Evolutionary conservation across 257 asterid species (phyloP), one percentile per base, ranked within the genome.

Genomic region (Salvia splendens): DNA sequence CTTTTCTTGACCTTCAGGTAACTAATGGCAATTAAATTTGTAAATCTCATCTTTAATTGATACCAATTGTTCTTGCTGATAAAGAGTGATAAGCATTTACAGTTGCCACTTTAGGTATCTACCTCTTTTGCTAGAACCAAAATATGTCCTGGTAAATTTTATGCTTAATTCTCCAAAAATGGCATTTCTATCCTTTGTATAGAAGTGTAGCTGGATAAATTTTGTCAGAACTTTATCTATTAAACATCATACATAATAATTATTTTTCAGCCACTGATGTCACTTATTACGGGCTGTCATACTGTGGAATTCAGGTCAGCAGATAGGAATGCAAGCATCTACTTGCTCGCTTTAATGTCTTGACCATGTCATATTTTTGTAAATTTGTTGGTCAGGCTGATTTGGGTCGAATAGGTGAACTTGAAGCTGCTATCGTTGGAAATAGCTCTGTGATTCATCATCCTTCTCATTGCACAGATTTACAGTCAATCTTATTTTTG

Each of bases 1-100:
- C 97, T 41, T 94, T 94, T 83, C 95, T 94, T 73, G 99, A 94
- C 79, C 94, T 94, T 69, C 93, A 94, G 96, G 99, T 91, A 72
- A 50, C 30, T 32, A 45, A 47, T 58, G 55, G 48, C 53, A 36
- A 61, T 40, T 40, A n/a, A 4, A 64, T 68, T 41, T 65, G 41
- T 47, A 12, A 24, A 73, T n/a, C 24, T 61, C 70, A 46, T 55
- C 49, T 12, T 64, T 42, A 11, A 61, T 50, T 5, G 24, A 15
- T 69, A 53, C 67, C 64, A 61, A 43, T 46, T 35, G 36, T 43
- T 70, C 33, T 41, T 16, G 8, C 28, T 40, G 35, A 32, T n/a
- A 33, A 65, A 41, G 59, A 43, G 41, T 60, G 60, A 53, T 53
- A 28, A 7, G 6, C 15, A 53, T 8, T 54, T 40, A 15, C 32